phyloP scores from a whole-genome alignment of 495 filamentous ascomycete genomes.

The Penicillium lagena region DNA sequence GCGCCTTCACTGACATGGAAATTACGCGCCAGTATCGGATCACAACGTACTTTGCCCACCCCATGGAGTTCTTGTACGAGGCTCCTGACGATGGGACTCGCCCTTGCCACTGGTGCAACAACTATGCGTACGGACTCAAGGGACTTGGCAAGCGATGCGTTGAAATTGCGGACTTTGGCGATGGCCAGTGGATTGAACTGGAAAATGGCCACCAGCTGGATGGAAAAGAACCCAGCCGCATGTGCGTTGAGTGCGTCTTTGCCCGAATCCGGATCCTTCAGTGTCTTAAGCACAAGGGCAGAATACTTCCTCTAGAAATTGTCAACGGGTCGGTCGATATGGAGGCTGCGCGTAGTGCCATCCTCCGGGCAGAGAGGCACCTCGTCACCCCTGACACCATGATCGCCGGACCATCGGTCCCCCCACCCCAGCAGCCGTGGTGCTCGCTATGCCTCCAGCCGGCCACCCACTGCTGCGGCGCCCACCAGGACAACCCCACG shows the following conservation, averaged over 20 bases:
- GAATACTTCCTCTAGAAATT: too few relatives aligned
- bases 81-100: not conserved
- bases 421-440: not conserved
- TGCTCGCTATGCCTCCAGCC: slow-evolving; percentile 7
- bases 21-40: not conserved
- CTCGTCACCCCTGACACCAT: not conserved
- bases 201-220: not conserved
- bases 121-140: slow-evolving; percentile 7
- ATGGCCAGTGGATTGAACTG: not conserved
- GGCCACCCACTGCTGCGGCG: slow-evolving; percentile 1
- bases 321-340: not conserved
- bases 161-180: not conserved
- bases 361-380: not conserved
- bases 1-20: too few relatives aligned
- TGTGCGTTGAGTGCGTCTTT: slow-evolving; percentile 2
- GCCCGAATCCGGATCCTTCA: slow-evolving; percentile 1
- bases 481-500: not conserved
- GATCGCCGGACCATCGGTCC: not conserved
- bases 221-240: slow-evolving; percentile 6
- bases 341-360: not conserved
- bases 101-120: slow-evolving; percentile 9
- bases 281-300: not conserved
- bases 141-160: slow-evolving; percentile 1
- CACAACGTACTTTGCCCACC: slow-evolving; percentile 1
- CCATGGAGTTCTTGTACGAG: not conserved